Base-by-base conservation (phyloP, 2,329 filamentous ascomycete genomes). In the Aspergillus unguis region DNA sequence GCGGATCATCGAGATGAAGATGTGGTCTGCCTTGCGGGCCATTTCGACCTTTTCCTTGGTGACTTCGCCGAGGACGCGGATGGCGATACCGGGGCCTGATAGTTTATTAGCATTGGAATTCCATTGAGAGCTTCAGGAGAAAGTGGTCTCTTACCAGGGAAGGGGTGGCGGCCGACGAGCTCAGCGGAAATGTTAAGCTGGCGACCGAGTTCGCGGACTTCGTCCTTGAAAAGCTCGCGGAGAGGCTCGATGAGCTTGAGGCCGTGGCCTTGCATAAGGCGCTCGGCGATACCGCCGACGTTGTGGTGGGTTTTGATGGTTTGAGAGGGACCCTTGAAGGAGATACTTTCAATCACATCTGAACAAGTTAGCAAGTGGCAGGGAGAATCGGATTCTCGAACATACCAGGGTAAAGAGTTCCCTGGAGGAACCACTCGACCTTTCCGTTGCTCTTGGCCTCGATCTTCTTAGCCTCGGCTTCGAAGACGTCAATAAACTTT, bases 351-450 rank as follows among this genome's bases (percentile, higher is more conserved):
- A 59, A 87, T 87, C 53, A 86, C 83, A 67, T 88, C 55, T 46
- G 33, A 6, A 17, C 8, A 1, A 28, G n/a, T 53, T 36, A 44
- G 44, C 29, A 23, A 11, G n/a, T 27, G 3, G 3, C 11, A 38
- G 11, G 32, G 9, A 23, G 9, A 3, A 8, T 3, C 4, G n/a
- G n/a, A 11, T 25, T 6, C 32, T n/a, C 23, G 29, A 27, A 45
- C 50, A 9, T 28, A 53, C 50, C 87, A 1, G 85, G 87, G 71
- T 90, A 92, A 26, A 94, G 78, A 6, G 89, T 94, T 17, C 91
- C 90, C 73, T 96, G 92, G 7, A 96, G 79, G 66, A 96, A 88
- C 80, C 84, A 96, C 63, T 90, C 83, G 36, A 96, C 87, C 63
- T 87, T 85, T 71, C 0, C 86, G 85, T 65, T 86, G 78, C 57